Evolutionary conservation across 2,329 filamentous ascomycete genomes (phyloP), one percentile per base, ranked within the genome.

Genomic region (Cytospora leucostoma): DNA sequence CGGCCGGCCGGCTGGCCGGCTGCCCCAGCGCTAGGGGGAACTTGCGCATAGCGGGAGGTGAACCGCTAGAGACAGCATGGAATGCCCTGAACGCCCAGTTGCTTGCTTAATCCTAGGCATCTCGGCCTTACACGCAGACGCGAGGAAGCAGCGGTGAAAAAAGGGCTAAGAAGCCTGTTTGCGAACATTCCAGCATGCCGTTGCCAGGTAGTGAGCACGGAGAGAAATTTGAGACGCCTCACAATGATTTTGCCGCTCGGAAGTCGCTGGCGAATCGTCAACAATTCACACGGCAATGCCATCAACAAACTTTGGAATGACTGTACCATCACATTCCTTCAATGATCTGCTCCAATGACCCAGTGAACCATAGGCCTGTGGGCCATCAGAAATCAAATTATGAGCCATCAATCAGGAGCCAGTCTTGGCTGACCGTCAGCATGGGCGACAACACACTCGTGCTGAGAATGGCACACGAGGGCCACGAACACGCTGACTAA

Each of bases 381-480:
- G 27, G 27, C 27, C 27, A 27, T 27, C 27, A 27, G n/a, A 27
- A 3, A 27, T 27, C 27, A 27, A 27, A 27, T 27, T 4, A 27
- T 27, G 27, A 27, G 27, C 27, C 27, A 27, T 27, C 27, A 59
- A 49, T 53, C 57, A 60, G 21, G 19, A 35, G 50, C 50, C 37
- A 17, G 19, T 10, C 12, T 52, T 58, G 56, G n/a, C 55, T 57
- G 55, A 54, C 59, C 37, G 59, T 38, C 59, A 55, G 59, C 57
- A 44, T 53, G 37, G n/a, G 44, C 37, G 35, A 37, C 34, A 15
- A 49, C 49, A 55, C 37, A 55, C 59, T 49, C 51, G 59, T 49
- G 59, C 59, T 50, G 59, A 50, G 47, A 53, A 34, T 34, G 53
- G 51, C 59, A 35, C 59, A 61, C 38, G 51, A 61, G 38, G 59